Percentiles rank a stretch among this genome's conserved stretches.
phyloP scores from a whole-genome alignment of 345 rosid species.

The Eutrema heterophyllum region DNA sequence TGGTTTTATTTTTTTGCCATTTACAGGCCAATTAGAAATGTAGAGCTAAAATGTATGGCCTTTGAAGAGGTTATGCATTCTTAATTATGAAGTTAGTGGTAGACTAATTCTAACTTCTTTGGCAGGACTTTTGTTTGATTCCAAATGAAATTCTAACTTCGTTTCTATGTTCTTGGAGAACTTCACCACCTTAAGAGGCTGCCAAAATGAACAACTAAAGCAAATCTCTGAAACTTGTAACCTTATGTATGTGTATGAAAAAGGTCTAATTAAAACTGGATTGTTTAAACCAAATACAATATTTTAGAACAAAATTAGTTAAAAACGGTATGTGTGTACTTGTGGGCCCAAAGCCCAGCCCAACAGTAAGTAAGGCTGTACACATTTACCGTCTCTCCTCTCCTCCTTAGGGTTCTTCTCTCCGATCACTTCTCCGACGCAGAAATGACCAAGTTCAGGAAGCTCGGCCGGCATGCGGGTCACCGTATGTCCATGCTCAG shows the following conservation, averaged over 20 bases:
- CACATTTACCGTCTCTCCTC: background rate
- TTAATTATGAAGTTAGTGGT: background rate
- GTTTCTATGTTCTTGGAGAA: background rate
- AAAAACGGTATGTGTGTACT: background rate
- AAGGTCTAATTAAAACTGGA: background rate
- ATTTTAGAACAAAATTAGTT: background rate
- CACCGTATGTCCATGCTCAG: conserved; percentile 95
- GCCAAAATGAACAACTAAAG: background rate
- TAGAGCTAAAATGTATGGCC: conserved; percentile 12
- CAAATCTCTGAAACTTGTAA: background rate
- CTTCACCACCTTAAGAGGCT: background rate
- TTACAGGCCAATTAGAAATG: conserved; percentile 14
- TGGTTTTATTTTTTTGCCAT: conserved; percentile 5
- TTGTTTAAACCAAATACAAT: background rate
- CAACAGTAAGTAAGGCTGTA: background rate
- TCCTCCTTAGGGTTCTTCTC: conserved; percentile 11
- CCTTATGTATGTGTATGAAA: background rate
- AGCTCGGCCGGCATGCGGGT: conserved; percentile 63
- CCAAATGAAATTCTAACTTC: background rate
- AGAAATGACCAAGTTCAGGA: conserved; percentile 75
- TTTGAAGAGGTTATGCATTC: conserved; percentile 16
- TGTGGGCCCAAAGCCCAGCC: background rate
- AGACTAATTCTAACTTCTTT: background rate
- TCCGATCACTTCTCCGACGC: conserved; percentile 13
- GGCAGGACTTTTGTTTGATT: background rate